Base-by-base conservation (phyloP, 1,284 basidiomycete species). In the Cutaneotrichosporon curvatum region DNA sequence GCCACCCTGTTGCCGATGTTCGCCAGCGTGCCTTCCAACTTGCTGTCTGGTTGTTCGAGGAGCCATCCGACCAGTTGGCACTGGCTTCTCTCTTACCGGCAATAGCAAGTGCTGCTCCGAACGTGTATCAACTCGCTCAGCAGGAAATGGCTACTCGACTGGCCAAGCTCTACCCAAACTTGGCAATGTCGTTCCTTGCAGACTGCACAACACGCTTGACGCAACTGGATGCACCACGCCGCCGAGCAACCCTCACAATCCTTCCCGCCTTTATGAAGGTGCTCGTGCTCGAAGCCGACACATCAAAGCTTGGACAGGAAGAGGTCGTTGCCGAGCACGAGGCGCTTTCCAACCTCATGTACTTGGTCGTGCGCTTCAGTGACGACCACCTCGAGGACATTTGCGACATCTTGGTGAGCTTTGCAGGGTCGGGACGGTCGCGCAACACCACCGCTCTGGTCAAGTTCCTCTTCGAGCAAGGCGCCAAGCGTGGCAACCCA, bases 401-500 rank as follows among this genome's bases (percentile, higher is more conserved):
- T 30, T 77, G 84, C n/a, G 78, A 81, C 2, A 78, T 94, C 16
- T 91, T 91, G 83, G 73, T 79, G 4, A 79, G 83, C 14, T 78
- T 83, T 59, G 65, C 63, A 6, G 58, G 58, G 8, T 51, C 60
- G 2, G 57, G 48, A 4, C 51, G 60, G 2, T 52, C 60, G 14
- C 48, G 56, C 18, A 91, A 91, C 58, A 85, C 85, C 0, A 83
- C 83, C 51, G 85, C 86, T 0, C 78, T 90, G 18, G 76, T 87
- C 45, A 81, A 84, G 37, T 95, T 91, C 69, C 73, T 95, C 4
- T 77, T 95, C 37, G 87, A 91, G 56, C 87, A 95, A 60, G 85
- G 87, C 0, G 82, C 85, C 46, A 86, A 85, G 68, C 82, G 90
- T 36, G 83, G 85, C 23, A 88, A 80, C 56, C 77, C 79, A 4